phyloP scores from a whole-genome alignment of 192 early-diverging fungal species.

The Rhizoclosmatium sp. region DNA sequence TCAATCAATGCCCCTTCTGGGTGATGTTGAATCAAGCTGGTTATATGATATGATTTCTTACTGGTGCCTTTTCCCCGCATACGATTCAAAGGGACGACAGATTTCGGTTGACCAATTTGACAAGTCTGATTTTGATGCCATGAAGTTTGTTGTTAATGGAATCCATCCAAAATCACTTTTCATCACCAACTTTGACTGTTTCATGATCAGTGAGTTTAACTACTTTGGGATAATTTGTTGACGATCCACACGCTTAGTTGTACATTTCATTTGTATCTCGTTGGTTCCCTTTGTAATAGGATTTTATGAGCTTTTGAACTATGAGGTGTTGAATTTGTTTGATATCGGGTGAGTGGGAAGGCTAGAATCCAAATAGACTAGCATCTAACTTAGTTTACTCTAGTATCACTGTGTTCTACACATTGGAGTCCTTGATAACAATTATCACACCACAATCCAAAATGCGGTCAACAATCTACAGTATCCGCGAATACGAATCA shows the following conservation, averaged over 20 bases:
- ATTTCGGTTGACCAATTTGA: neutral
- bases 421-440: neutral
- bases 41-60: neutral
- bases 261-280: neutral
- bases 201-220: neutral
- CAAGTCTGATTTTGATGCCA: neutral
- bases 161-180: conserved; percentile 10
- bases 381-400: too few species aligned
- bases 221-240: too few species aligned
- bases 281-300: neutral
- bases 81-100: neutral
- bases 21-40: too few species aligned
- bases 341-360: neutral
- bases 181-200: neutral
- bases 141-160: neutral
- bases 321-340: neutral
- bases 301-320: neutral
- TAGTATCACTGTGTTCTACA: neutral
- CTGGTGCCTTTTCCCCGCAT: neutral
- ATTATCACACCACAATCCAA: neutral
- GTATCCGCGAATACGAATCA: conserved; percentile 2
- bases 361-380: neutral
- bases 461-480: neutral
- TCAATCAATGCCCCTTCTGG: too few species aligned
- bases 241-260: neutral